Percentiles rank a stretch among this genome's conserved stretches.
Evolutionary conservation across 1,139 yeast species (phyloP).

Genomic region (Candida sp.): DNA sequence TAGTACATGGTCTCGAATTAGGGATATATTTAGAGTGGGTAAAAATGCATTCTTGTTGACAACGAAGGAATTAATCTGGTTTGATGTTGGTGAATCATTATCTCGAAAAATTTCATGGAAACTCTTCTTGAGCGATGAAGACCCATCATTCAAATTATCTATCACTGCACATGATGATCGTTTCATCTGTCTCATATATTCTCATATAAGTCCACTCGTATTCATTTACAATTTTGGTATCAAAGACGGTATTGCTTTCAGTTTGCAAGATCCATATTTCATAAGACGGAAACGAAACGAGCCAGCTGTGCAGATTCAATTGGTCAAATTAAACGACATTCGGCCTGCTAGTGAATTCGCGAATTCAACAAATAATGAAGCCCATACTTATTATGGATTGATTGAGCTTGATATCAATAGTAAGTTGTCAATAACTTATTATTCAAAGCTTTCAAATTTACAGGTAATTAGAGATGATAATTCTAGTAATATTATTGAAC

Average conservation of each 20-base stretch:
- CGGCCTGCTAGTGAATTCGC: constrained; percentile 1
- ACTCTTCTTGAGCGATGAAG: constrained; percentile 55
- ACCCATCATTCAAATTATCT: constrained; percentile 49
- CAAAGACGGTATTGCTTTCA: constrained; percentile 30
- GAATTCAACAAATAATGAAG: not conserved
- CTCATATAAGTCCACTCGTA: constrained; percentile 39
- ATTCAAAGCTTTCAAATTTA: constrained; percentile 2
- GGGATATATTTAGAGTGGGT: constrained; percentile 36
- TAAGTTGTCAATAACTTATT: constrained; percentile 9
- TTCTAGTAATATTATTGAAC: not conserved
- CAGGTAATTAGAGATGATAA: not conserved
- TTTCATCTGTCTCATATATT: constrained; percentile 34
- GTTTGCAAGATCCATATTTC: constrained; percentile 22
- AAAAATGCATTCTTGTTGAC: constrained; percentile 47
- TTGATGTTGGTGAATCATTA: constrained; percentile 22
- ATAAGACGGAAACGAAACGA: constrained; percentile 10
- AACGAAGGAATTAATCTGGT: constrained; percentile 56
- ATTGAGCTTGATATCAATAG: constrained; percentile 16
- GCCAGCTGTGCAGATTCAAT: constrained; percentile 13
- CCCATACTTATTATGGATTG: constrained; percentile 10
- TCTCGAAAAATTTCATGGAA: constrained; percentile 63
- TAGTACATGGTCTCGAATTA: constrained; percentile 53
- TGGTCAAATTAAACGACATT: constrained; percentile 10
- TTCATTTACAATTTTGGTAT: constrained; percentile 43
- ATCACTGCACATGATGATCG: constrained; percentile 18